Evolutionary conservation across 2,329 filamentous ascomycete genomes (phyloP).

Genomic region (Claviceps arundinis): DNA sequence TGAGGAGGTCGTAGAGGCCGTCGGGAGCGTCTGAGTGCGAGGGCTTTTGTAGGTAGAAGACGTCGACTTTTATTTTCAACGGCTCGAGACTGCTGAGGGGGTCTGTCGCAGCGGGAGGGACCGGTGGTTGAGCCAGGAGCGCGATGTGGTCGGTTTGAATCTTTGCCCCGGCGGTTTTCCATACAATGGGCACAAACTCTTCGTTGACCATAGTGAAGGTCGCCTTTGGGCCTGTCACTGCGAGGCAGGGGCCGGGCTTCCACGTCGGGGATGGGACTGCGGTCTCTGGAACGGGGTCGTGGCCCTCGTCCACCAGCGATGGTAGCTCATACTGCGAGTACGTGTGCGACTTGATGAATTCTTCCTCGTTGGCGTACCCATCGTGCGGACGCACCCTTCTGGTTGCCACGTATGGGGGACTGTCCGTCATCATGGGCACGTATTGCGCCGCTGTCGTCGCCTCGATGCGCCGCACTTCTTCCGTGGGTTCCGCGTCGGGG

Average conservation of each 20-base stretch:
- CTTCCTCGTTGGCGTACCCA: background rate
- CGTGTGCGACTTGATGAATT: background rate
- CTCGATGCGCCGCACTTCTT: background rate
- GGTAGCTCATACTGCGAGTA: background rate
- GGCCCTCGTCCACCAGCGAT: background rate
- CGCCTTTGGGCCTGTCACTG: background rate
- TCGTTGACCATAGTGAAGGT: background rate
- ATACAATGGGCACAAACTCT: background rate
- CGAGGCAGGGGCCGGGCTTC: background rate
- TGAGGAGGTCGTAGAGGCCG: background rate
- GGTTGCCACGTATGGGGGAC: background rate
- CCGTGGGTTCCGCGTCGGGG: background rate
- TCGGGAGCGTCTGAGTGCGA: background rate
- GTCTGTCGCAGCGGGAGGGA: background rate
- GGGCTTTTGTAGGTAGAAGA: background rate
- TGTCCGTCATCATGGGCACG: background rate
- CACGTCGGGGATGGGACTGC: background rate
- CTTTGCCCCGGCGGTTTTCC: background rate
- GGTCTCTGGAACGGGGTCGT: background rate
- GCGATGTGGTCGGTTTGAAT: background rate
- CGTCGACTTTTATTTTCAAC: background rate
- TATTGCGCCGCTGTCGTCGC: background rate
- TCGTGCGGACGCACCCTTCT: background rate
- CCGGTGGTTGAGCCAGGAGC: background rate
- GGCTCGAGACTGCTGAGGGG: background rate